Evolutionary conservation across 1,139 yeast genomes (phyloP), one percentile per base, ranked within the genome.

Genomic region (Blastobotrys illinoisensis): DNA sequence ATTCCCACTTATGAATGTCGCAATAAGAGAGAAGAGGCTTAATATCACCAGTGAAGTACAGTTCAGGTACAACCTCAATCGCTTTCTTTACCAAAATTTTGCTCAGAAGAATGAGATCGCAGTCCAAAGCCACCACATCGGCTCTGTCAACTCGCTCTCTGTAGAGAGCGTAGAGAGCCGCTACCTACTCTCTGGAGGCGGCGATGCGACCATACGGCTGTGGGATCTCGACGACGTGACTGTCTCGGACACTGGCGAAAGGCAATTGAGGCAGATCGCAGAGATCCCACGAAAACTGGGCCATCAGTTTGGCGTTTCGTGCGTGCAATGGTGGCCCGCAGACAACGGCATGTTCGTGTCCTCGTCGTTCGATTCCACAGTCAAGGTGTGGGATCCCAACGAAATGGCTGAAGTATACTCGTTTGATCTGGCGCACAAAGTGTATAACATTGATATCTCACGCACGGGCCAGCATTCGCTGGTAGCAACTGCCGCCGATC

Each of bases 291-390:
- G 83, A 13, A 78, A 78, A 58, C 62, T 76, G 1, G 85, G 77
- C 1, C 98, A 91, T 66, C 70, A 73, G 23, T 89, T 78, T 67
- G 96, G 97, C 0, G 75, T 90, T 0, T 86, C 96, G 0, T 73
- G 81, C 16, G 75, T 88, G 1, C 77, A 79, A 63, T 91, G 98
- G 97, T 91, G 96, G 93, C 91, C 95, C 0, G 75, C 75, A 53
- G 98, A 91, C 68, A 82, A 85, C 23, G 97, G 97, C 1, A 78
- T 91, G 82, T 90, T 90, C 72, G 78, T 89, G 9, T 79, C 90
- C 1, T 82, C 90, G 0, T 88, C 96, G 0, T 88, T 85, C 66
- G 98, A 91, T 66, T 83, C 81, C 57, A 78, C 82, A 0, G 80
- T 90, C 26, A 87, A 85, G 59, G 76, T 89, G 0, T 91, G 96